These are phyloP conservation scores for Mayamaea pseudoterrestris DNA, from an alignment of 108 stramenopile species.

Conservation along the genomic window DNA sequence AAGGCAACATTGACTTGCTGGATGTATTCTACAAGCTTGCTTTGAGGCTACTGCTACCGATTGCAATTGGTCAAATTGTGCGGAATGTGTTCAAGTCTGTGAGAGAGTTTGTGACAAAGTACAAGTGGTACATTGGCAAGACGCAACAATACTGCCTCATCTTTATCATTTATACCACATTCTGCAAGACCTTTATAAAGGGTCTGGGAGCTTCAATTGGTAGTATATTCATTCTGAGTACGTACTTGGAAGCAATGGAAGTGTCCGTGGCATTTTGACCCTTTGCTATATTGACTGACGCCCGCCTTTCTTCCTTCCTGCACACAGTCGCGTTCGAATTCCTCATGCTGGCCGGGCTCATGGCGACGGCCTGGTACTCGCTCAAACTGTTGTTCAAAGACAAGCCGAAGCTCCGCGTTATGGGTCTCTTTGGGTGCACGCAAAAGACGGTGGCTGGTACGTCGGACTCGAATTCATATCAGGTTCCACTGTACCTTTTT, in stretches of 20 bases:
- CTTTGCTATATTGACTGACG: background rate
- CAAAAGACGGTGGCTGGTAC: conserved; percentile 67
- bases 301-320: background rate
- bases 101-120: conserved; percentile 22
- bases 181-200: conserved; percentile 30
- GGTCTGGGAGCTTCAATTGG: conserved; percentile 11
- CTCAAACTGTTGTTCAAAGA: conserved; percentile 23
- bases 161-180: conserved; percentile 56
- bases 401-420: conserved; percentile 32
- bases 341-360: conserved; percentile 15
- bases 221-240: conserved; percentile 35
- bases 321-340: conserved; percentile 2
- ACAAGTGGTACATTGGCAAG: conserved; percentile 30
- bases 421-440: conserved; percentile 51
- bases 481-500: too few relatives aligned
- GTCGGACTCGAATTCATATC: too few relatives aligned
- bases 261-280: background rate
- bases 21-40: conserved; percentile 35
- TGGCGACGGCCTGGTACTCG: conserved; percentile 24
- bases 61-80: conserved; percentile 40
- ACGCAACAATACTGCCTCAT: conserved; percentile 34
- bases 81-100: conserved; percentile 18
- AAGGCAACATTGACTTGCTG: conserved; percentile 23
- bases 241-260: background rate
- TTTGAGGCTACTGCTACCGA: conserved; percentile 42